A percentile compares a stretch with the other conserved stretches of the same genome.
Conservation (phyloP, 2,329 filamentous ascomycete genomes). For the Myriosclerotinia duriaeana region DNA sequence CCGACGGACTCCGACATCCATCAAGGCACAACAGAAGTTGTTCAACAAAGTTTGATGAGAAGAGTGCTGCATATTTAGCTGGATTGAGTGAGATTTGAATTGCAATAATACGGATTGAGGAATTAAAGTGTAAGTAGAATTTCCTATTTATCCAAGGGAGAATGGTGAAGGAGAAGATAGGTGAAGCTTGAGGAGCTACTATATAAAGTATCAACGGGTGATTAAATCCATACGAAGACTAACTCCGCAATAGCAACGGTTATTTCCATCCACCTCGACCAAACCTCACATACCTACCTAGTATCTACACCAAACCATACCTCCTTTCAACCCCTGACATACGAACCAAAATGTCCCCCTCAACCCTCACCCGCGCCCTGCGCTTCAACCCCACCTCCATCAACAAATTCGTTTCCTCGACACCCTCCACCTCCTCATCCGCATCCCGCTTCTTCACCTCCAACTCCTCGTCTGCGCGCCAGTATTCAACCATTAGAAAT, state of each 20-base stretch:
- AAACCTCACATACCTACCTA: background rate
- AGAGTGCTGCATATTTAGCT: slow-evolving; percentile 5
- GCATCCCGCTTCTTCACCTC: slow-evolving; percentile 47
- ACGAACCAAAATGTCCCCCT: background rate
- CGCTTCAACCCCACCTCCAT: slow-evolving; percentile 19
- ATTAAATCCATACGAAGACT: background rate
- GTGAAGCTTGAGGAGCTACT: background rate
- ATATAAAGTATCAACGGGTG: background rate
- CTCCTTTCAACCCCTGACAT: background rate
- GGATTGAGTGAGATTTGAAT: background rate
- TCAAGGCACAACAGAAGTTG: slow-evolving; percentile 15
- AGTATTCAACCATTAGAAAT: slow-evolving; percentile 45
- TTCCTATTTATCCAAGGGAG: background rate
- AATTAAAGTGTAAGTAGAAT: background rate
- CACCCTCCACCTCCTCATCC: slow-evolving; percentile 42
- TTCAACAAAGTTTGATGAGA: slow-evolving; percentile 20
- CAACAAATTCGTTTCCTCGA: slow-evolving; percentile 8
- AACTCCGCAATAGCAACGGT: slow-evolving; percentile 13
- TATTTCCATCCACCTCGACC: background rate
- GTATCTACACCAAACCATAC: background rate
- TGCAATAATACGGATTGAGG: background rate
- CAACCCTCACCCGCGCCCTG: slow-evolving; percentile 12
- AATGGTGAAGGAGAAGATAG: background rate
- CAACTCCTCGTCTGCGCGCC: slow-evolving; percentile 44
- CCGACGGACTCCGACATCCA: slow-evolving; percentile 11